Base-by-base conservation (phyloP, 495 filamentous ascomycete species). In the Annulohypoxylon stygium region DNA sequence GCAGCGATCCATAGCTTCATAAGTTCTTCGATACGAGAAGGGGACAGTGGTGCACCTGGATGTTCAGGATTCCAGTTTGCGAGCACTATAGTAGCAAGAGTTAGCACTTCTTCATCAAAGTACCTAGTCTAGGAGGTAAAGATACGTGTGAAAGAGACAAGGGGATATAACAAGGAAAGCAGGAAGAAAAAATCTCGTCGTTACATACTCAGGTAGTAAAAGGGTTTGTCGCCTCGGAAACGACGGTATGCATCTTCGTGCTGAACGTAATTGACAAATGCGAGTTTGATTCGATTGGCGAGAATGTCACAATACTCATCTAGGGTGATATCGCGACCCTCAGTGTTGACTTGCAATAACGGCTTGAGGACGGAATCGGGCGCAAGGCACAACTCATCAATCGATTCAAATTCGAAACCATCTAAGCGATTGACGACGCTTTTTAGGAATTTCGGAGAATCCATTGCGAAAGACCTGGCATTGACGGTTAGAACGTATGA, bases 191-290 rank as follows among this genome's bases (percentile, higher is more conserved):
- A 2, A 20, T 23, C 20, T 23, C 20, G 47, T 3, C 20, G 47
- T 14, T 50, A 50, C 47, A 1, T 50, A 50, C 47, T 26, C 11
- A 75, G 67, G 23, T 67, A 48, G 6, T 55, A 75, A 26, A 75
- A 75, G 3, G 72, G 50, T 16, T 60, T 18, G 8, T 67, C 50
- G 2, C 67, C 72, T 43, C 51, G 48, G 2, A 71, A 14, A 16
- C 67, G 72, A 23, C 30, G 16, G 37, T 75, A 75, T 14, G 64
- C 62, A 23, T 75, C 72, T 8, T 67, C 34, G 12, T 33, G 25
- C n/a, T 16, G 30, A 14, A 45, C 8, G 20, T 59, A 67, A 23
- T 48, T 4, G 36, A 54, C 16, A 30, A 75, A 67, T 8, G 59
- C 11, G 4, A 36, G 34, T 1, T 4, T 33, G 18, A 75, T 25